Conservation (phyloP, 257 asterid genomes). For the Fraxinus americana region DNA sequence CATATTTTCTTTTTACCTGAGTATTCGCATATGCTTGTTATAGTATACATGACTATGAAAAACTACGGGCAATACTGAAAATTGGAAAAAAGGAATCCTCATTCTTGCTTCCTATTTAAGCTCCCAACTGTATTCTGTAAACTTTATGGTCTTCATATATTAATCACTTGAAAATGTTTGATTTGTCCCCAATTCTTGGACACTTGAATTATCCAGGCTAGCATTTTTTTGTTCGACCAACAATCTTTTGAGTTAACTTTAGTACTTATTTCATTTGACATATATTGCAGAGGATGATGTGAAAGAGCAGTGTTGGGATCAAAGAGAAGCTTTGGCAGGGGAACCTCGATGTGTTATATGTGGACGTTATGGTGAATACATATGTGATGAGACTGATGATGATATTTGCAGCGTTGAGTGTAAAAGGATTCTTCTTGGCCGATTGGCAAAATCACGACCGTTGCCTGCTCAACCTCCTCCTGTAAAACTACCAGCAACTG, state of each 20-base stretch:
- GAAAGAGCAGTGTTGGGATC: conserved; percentile 75
- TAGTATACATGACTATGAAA: background rate
- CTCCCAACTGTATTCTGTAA: conserved; percentile 3
- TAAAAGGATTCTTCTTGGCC: conserved; percentile 55
- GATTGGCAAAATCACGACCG: conserved; percentile 37
- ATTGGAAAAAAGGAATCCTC: background rate
- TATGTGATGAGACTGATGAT: conserved; percentile 88
- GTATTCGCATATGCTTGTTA: background rate
- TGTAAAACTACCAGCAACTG: conserved; percentile 57
- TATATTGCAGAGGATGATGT: conserved; percentile 54
- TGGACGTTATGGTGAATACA: conserved; percentile 92
- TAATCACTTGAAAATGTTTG: background rate
- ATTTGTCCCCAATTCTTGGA: background rate
- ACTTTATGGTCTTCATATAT: background rate
- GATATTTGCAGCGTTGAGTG: conserved; percentile 91
- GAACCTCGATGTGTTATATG: conserved; percentile 78
- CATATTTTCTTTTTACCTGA: background rate
- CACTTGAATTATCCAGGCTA: background rate
- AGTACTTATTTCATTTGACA: conserved; percentile 9
- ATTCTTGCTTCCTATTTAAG: conserved; percentile 4
- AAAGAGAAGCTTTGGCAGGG: conserved; percentile 81
- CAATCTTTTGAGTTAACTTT: conserved; percentile 6
- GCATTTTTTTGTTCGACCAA: background rate
- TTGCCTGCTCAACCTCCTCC: conserved; percentile 36
- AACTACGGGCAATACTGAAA: background rate